Conservation (phyloP, 106 monocot genomes). For the Dendrobium catenatum region DNA sequence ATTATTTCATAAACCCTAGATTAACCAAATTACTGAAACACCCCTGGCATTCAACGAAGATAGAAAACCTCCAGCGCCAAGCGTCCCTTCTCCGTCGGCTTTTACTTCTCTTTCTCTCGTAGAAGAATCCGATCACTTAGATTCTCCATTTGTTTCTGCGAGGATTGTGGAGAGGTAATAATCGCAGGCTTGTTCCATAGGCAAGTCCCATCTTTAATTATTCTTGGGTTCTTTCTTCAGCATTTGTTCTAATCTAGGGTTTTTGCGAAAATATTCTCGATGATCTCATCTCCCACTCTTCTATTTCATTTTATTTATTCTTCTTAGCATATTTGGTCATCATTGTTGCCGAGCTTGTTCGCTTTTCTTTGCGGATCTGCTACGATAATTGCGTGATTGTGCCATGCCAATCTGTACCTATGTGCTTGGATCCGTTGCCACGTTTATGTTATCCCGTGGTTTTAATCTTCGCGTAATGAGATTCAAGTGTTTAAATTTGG, state of each 20-base stretch:
- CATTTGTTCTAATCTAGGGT: conserved; percentile 5
- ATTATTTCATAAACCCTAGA: not conserved
- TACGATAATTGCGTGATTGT: not conserved
- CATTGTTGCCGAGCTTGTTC: not conserved
- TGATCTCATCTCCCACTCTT: not conserved
- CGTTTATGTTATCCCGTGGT: no score
- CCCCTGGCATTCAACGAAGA: not conserved
- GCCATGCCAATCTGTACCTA: not conserved
- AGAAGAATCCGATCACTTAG: not conserved
- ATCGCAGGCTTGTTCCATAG: not conserved
- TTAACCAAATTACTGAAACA: not conserved
- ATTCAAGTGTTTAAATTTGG: not conserved
- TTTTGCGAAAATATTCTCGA: not conserved
- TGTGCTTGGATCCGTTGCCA: not conserved
- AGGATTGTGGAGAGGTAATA: not conserved
- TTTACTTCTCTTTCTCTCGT: not conserved
- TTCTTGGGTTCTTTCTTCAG: not conserved
- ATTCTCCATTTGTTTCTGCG: not conserved
- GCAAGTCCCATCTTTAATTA: not conserved
- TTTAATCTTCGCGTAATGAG: not conserved
- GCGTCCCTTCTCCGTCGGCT: not conserved
- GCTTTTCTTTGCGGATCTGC: not conserved
- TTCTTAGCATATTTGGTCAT: not conserved
- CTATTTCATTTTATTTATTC: not conserved
- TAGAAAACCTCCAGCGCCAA: not conserved